A percentile compares a stretch with the other conserved stretches of the same genome.
Conservation (phyloP, 495 filamentous ascomycete species). For the Sphaerosporella brunnea region DNA sequence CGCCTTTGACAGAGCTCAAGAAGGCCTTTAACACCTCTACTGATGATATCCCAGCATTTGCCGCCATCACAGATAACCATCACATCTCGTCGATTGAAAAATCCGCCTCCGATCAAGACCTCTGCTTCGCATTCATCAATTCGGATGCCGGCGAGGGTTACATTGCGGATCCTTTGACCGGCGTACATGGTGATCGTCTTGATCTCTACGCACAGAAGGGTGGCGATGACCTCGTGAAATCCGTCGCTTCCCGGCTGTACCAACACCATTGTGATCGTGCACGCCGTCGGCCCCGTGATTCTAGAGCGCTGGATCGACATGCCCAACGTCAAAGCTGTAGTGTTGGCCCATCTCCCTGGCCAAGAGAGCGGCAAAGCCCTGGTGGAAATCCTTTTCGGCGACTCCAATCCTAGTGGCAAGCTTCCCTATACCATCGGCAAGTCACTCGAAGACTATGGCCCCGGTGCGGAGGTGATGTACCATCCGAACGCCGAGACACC, state of each 20-base stretch:
- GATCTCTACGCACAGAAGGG: slow-evolving; percentile 61
- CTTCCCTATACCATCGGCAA: slow-evolving; percentile 86
- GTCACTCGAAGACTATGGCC: slow-evolving; percentile 62
- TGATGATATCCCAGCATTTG: slow-evolving; percentile 12
- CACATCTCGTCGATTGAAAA: slow-evolving; percentile 9
- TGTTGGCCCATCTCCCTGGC: slow-evolving; percentile 77
- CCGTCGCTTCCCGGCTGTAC: slow-evolving; percentile 57
- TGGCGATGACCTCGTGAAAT: slow-evolving; percentile 52
- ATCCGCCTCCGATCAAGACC: slow-evolving; percentile 11
- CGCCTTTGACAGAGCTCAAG: slow-evolving; percentile 10
- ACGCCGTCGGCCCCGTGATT: slow-evolving; percentile 74
- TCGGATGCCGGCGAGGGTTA: slow-evolving; percentile 46
- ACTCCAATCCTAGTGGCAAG: slow-evolving; percentile 67
- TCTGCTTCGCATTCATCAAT: slow-evolving; percentile 47
- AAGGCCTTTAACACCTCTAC: slow-evolving; percentile 15
- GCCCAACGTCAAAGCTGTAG: slow-evolving; percentile 58
- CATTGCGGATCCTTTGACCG: slow-evolving; percentile 33
- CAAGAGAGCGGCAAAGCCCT: slow-evolving; percentile 81
- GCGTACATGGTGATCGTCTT: slow-evolving; percentile 64
- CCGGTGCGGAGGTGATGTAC: slow-evolving; percentile 56
- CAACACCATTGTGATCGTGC: slow-evolving; percentile 63
- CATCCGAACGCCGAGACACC: slow-evolving; percentile 53
- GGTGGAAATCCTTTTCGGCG: slow-evolving; percentile 68
- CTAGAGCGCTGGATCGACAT: slow-evolving; percentile 72
- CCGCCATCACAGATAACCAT: slow-evolving; percentile 15